Conservation (phyloP, 108 stramenopile species). For the Seminavis robusta region DNA sequence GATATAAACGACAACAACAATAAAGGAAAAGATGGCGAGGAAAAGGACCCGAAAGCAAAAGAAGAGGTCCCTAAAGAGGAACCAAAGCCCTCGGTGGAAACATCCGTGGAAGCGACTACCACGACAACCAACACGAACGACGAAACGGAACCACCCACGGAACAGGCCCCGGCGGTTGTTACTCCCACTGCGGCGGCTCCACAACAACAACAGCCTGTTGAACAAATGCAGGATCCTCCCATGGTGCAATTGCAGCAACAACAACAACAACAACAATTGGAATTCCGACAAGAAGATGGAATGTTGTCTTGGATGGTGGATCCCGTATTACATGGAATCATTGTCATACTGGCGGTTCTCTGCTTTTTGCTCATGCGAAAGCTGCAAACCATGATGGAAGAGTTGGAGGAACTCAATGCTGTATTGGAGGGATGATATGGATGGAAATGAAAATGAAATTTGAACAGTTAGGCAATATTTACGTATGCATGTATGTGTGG, state of each 20-base stretch:
- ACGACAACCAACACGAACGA: not conserved
- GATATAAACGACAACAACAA: constrained; percentile 6
- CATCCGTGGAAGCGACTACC: not conserved
- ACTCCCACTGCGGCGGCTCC: not conserved
- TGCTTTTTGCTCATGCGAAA: constrained; percentile 40
- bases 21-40: constrained; percentile 15
- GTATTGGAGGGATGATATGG: too few species aligned
- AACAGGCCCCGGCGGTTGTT: not conserved
- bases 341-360: constrained; percentile 31
- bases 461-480: too few species aligned
- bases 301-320: constrained; percentile 29
- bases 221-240: not conserved
- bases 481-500: too few species aligned
- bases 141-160: not conserved
- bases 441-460: too few species aligned
- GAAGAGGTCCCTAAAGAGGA: not conserved
- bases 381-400: constrained; percentile 18
- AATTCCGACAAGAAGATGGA: not conserved
- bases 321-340: constrained; percentile 35
- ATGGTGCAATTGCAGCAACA: not conserved
- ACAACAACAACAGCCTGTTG: not conserved
- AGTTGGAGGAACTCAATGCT: constrained; percentile 16
- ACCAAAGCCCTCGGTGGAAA: not conserved
- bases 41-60: constrained; percentile 9
- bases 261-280: constrained; percentile 3